Evolutionary conservation across 192 early-diverging fungal genomes (phyloP).

Genomic region (Pilaira anomala): DNA sequence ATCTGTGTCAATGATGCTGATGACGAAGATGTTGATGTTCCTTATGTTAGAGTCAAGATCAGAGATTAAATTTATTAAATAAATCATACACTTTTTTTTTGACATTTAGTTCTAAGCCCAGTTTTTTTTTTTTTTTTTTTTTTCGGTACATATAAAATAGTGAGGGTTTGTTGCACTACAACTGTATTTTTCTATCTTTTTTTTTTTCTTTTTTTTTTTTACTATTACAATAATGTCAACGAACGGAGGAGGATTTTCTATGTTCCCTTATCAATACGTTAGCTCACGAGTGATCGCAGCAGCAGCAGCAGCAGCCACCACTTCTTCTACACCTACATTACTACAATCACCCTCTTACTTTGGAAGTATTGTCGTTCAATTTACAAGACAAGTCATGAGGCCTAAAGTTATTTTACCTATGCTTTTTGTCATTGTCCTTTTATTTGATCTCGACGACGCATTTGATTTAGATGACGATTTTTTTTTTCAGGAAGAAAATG

Average conservation of each 20-base stretch:
- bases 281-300: constrained; percentile 14
- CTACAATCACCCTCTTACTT: constrained; percentile 15
- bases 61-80: constrained; percentile 24
- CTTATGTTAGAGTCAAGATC: constrained; percentile 44
- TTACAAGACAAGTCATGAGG: constrained; percentile 28
- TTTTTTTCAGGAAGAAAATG: constrained; percentile 26
- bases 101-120: background rate
- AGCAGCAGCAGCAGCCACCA: background rate
- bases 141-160: background rate
- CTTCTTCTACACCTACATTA: background rate
- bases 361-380: constrained; percentile 27
- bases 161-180: background rate
- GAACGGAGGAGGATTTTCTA: background rate
- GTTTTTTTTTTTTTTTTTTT: background rate
- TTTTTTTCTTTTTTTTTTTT: background rate
- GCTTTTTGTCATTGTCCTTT: constrained; percentile 24
- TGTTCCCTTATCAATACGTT: constrained; percentile 13
- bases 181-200: background rate
- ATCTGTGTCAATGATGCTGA: constrained; percentile 85
- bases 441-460: constrained; percentile 35
- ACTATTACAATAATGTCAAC: background rate
- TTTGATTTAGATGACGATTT: constrained; percentile 27
- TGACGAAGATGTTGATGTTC: constrained; percentile 84
- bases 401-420: constrained; percentile 26
- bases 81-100: background rate